Evolutionary conservation across 768 basidiomycete genomes (phyloP), one percentile per base, ranked within the genome.

Genomic region (Melanogaster broomeanus): DNA sequence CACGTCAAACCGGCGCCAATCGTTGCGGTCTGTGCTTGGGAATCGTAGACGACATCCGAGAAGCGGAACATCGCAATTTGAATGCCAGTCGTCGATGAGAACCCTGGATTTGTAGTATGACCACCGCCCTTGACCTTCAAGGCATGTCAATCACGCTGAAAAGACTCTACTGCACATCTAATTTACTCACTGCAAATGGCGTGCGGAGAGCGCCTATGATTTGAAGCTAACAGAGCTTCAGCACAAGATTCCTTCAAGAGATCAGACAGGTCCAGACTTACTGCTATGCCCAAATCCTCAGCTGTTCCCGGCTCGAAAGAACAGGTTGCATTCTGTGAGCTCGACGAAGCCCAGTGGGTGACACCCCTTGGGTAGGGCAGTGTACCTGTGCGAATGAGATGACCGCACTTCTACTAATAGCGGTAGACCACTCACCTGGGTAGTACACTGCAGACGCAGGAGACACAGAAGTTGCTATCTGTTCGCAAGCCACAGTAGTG

Each of bases 301-400:
- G 76, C 67, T 1, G 74, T 80, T 10, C 78, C 80, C 3, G 84
- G 84, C 56, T 84, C 80, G 9, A 87, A 83, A 10, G 77, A 76
- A 59, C 84, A 87, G 2, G 72, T 65, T 0, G 84, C 60, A 1
- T 47, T 2, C 48, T 82, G 73, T 0, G 71, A 60, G 55, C 79
- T 83, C 4, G 81, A 81, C 13, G 63, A 62, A 0, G 77, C 74
- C 77, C 77, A 83, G 51, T 83, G 80, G 5, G 58, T 45, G 13
- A 79, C 71, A 52, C 76, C 82, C 19, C 65, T 62, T 2, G 41
- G 37, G 52, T 80, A 83, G 5, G 41, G 48, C 30, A 31, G 33
- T 16, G 19, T 42, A n/a, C 48, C 48, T 49, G 31, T 18, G 35
- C 16, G 35, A 18, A 19, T n/a, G 19, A 34, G 28, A 45, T 18